These are phyloP conservation scores for Pelargonium citronellum DNA, from an alignment of 441 rosid genomes.

Conservation along the genomic window DNA sequence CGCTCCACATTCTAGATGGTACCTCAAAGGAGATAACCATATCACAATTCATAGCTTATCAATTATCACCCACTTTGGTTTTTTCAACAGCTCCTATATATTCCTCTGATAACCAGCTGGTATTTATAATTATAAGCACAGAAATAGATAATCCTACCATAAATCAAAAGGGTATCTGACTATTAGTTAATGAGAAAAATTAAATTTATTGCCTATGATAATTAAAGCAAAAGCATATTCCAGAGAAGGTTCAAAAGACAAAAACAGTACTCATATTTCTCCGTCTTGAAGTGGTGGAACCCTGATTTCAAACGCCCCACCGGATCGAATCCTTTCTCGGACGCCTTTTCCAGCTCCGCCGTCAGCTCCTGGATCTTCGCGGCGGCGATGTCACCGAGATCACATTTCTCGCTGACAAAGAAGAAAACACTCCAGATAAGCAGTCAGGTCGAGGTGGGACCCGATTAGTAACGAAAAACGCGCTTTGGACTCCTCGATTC, in stretches of 20 bases:
- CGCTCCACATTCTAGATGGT: background rate
- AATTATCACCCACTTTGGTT: background rate
- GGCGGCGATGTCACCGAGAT: background rate
- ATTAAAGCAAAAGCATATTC: conserved; percentile 7
- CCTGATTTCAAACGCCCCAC: conserved; percentile 56
- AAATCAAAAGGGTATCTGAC: too few species aligned
- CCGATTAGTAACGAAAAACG: too few species aligned
- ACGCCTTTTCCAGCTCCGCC: conserved; percentile 1
- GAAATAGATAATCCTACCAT: too few species aligned
- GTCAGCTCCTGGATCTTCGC: background rate
- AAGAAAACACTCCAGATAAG: too few species aligned
- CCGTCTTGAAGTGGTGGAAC: conserved; percentile 73
- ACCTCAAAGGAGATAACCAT: conserved; percentile 1
- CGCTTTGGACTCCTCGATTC: too few species aligned
- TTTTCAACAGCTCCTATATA: background rate
- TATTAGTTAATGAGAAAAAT: background rate
- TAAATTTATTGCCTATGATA: background rate
- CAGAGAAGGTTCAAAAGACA: conserved; percentile 29
- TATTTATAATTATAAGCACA: background rate
- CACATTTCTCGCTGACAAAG: background rate
- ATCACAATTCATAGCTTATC: background rate
- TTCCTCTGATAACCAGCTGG: background rate
- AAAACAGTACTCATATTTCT: conserved; percentile 67
- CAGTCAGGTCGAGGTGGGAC: too few species aligned
- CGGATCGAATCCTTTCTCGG: background rate